Evolutionary conservation across 2,329 filamentous ascomycete species (phyloP), one percentile per base, ranked within the genome.

Genomic region (Pseudomassariella vexata): DNA sequence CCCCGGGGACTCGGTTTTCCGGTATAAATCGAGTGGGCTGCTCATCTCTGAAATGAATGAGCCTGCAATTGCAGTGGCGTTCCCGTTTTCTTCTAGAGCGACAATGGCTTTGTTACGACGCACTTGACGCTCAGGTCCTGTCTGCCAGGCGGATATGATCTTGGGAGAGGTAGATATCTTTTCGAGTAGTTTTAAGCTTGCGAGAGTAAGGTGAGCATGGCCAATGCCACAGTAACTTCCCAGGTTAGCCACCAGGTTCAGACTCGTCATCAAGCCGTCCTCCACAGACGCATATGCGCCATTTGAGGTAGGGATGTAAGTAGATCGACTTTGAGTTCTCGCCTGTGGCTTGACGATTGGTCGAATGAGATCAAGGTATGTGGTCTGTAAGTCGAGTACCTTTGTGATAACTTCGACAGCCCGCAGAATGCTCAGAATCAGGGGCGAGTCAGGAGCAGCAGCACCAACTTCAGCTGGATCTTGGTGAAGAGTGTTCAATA

Each of bases 261-360:
- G 65, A 47, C 92, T 82, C 36, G 82, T 87, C 23, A 95, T 69
- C 14, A 98, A 68, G 6, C 86, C 88, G 50, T 98, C 94, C 53
- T 96, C 90, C 48, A 98, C 90, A 1, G 84, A 89, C n/a, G 83
- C 71, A 44, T 90, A 84, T 1, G 86, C 79, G 5, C 82, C 75
- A 46, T 85, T 87, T 1, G 82, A 48, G 6, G 39, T 40, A 9
- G 52, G 53, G 25, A 43, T 52, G 32, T 39, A 54, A 7, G 38
- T 28, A 11, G 52, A 56, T 18, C 52, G 51, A 28, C 46, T 51
- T 34, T 44, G 47, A 6, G 40, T 23, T 28, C 69, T 71, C 14
- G 74, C 63, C 35, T 86, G 76, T 20, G 71, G 67, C 52, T 83
- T 85, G 45, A 95, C 68, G 9, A 86, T 59, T 3, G 89, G 87